Percentiles rank a stretch among this genome's conserved stretches.
These are phyloP conservation scores for Verticillium nonalfalfae DNA, from an alignment of 2,329 filamentous ascomycete species.

Conservation along the genomic window DNA sequence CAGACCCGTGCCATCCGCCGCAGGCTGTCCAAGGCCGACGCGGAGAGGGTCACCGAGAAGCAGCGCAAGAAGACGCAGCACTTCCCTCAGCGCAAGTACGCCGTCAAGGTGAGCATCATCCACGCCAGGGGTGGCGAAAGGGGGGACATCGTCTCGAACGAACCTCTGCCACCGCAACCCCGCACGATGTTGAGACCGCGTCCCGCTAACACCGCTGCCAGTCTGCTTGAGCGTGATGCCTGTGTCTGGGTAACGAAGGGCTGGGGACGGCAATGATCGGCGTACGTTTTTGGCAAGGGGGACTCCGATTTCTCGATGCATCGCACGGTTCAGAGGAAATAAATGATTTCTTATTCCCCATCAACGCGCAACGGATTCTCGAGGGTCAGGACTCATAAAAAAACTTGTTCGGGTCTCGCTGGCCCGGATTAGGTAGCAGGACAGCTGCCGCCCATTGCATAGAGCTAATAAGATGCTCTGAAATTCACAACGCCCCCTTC, in stretches of 20 bases:
- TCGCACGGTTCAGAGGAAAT: slow-evolving; percentile 5
- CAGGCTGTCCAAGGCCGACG: slow-evolving; percentile 88
- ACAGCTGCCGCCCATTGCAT: slow-evolving; percentile 2
- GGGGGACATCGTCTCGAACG: too few species aligned
- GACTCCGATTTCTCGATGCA: slow-evolving; percentile 5
- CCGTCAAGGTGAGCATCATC: slow-evolving; percentile 74
- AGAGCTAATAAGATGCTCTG: slow-evolving; percentile 5
- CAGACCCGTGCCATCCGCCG: slow-evolving; percentile 97
- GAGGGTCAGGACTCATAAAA: slow-evolving; percentile 4
- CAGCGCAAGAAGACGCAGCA: slow-evolving; percentile 92
- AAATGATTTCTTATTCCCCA: slow-evolving; percentile 4
- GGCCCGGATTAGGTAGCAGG: background rate
- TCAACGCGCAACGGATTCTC: slow-evolving; percentile 5
- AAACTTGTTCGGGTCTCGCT: slow-evolving; percentile 1
- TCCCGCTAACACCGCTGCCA: background rate
- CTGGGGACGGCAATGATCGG: slow-evolving; percentile 2
- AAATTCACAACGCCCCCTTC: slow-evolving; percentile 1
- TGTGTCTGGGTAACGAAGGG: background rate
- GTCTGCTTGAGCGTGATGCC: background rate
- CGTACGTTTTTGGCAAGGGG: slow-evolving; percentile 5
- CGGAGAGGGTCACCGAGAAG: slow-evolving; percentile 79
- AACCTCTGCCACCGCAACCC: too few species aligned
- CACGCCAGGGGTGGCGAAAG: background rate
- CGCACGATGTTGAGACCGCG: too few species aligned
- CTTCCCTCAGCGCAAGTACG: slow-evolving; percentile 98